Evolutionary conservation across 495 filamentous ascomycete species (phyloP).

Genomic region (Entonaema liquescens): DNA sequence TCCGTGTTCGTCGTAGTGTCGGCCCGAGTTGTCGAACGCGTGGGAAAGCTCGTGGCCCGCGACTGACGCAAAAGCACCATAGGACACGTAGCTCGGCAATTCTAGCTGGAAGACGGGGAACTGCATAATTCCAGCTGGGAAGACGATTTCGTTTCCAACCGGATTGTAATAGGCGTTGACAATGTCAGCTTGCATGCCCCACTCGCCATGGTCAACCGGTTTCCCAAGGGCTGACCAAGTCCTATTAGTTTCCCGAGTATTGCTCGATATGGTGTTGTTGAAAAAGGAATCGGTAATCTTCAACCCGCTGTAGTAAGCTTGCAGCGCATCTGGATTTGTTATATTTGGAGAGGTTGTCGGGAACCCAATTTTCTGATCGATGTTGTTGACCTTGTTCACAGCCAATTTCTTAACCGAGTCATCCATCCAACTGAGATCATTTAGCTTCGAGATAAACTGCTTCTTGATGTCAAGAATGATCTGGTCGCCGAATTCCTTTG

Average conservation of each 20-base stretch:
- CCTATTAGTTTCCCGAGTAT: slow-evolving; percentile 54
- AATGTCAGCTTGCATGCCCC: slow-evolving; percentile 69
- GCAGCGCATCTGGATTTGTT: slow-evolving; percentile 63
- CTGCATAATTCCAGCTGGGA: slow-evolving; percentile 79
- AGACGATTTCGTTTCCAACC: slow-evolving; percentile 54
- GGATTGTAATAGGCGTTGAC: slow-evolving; percentile 44
- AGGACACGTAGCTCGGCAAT: slow-evolving; percentile 71
- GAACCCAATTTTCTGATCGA: slow-evolving; percentile 78
- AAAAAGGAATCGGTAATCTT: slow-evolving; percentile 66
- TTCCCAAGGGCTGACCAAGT: slow-evolving; percentile 68
- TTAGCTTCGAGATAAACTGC: slow-evolving; percentile 68
- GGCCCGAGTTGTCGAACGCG: slow-evolving; percentile 75
- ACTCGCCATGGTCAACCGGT: slow-evolving; percentile 68
- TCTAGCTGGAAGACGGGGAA: slow-evolving; percentile 70
- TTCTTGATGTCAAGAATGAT: slow-evolving; percentile 75
- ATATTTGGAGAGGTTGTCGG: slow-evolving; percentile 72
- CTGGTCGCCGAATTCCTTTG: slow-evolving; percentile 71
- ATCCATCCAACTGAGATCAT: slow-evolving; percentile 73
- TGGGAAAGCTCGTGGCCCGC: slow-evolving; percentile 79
- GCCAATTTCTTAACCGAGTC: slow-evolving; percentile 68
- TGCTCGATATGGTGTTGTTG: slow-evolving; percentile 64
- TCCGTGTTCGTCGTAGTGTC: slow-evolving; percentile 72
- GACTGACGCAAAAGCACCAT: slow-evolving; percentile 75
- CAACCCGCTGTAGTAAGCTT: slow-evolving; percentile 65
- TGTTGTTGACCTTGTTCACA: slow-evolving; percentile 73